A percentile compares a stretch with the other conserved stretches of the same genome.
Evolutionary conservation across 495 filamentous ascomycete species (phyloP).

Genomic region (Chaetomium fimeti): DNA sequence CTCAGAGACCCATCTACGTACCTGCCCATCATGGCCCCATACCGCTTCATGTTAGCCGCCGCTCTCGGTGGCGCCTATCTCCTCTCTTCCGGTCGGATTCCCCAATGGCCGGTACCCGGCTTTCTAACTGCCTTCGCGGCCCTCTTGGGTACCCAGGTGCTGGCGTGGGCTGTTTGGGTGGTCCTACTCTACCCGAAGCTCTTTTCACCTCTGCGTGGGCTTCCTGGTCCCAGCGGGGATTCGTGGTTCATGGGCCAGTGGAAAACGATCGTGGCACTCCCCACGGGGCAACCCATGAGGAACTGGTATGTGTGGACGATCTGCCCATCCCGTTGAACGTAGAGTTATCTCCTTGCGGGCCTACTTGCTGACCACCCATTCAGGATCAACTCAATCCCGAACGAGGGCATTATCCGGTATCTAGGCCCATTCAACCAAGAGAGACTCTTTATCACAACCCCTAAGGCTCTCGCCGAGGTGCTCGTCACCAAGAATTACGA

Average conservation of each 20-base stretch:
- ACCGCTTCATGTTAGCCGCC: constrained; percentile 24
- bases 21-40: constrained; percentile 26
- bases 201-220: constrained; percentile 66
- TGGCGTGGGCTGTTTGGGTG: constrained; percentile 45
- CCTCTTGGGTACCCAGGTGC: constrained; percentile 31
- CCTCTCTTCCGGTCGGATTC: constrained; percentile 29
- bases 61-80: constrained; percentile 37
- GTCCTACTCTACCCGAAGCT: constrained; percentile 67
- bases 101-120: constrained; percentile 29
- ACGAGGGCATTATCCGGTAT: constrained; percentile 84
- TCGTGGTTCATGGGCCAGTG: constrained; percentile 57
- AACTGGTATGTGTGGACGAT: constrained; percentile 51
- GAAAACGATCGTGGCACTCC: constrained; percentile 51
- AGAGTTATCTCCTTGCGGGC: neutral
- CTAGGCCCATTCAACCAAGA: constrained; percentile 66
- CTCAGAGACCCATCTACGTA: neutral
- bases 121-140: constrained; percentile 31
- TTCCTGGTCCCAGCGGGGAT: constrained; percentile 56
- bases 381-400: constrained; percentile 70
- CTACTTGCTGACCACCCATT: neutral
- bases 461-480: constrained; percentile 67
- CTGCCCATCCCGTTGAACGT: neutral
- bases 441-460: constrained; percentile 62
- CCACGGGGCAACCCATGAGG: constrained; percentile 60
- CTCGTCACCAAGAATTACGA: constrained; percentile 71